phyloP scores from a whole-genome alignment of 768 basidiomycete species.

The Psilocybe cubensis region DNA sequence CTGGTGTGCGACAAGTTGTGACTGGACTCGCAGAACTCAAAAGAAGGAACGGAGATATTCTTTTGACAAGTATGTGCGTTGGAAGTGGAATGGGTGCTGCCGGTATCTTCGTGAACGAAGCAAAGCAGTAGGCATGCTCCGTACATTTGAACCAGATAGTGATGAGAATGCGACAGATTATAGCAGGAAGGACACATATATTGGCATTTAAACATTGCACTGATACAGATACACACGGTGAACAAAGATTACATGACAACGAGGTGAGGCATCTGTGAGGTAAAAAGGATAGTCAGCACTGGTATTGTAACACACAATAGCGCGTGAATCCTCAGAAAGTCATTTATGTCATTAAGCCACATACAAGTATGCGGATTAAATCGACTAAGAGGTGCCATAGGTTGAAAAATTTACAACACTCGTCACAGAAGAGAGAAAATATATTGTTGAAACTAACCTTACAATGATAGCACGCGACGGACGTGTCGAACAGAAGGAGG shows the following conservation, averaged over 20 bases:
- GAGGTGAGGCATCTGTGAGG: not conserved
- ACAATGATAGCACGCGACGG: not conserved
- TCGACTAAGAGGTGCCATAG: conserved; percentile 97
- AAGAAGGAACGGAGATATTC: conserved; percentile 64
- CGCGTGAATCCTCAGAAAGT: conserved; percentile 71
- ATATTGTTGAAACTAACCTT: conserved; percentile 33
- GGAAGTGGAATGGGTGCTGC: conserved; percentile 93
- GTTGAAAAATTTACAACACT: conserved; percentile 73
- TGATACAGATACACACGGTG: not conserved
- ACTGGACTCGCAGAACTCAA: conserved; percentile 86
- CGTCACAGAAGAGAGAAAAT: conserved; percentile 55
- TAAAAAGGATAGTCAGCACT: conserved; percentile 5
- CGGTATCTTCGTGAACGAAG: conserved; percentile 78
- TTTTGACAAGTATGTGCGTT: conserved; percentile 80
- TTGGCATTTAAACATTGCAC: not conserved
- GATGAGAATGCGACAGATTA: not conserved
- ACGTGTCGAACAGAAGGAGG: not conserved
- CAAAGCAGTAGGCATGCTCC: too few species aligned
- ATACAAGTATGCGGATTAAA: conserved; percentile 41
- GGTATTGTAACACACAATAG: not conserved
- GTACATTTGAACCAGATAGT: too few species aligned
- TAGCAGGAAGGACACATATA: not conserved
- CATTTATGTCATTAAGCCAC: conserved; percentile 81
- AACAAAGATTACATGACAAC: not conserved
- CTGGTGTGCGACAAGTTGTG: conserved; percentile 85